phyloP scores from a whole-genome alignment of 164 flowering plant genomes.

The Nymphaea thermarum region DNA sequence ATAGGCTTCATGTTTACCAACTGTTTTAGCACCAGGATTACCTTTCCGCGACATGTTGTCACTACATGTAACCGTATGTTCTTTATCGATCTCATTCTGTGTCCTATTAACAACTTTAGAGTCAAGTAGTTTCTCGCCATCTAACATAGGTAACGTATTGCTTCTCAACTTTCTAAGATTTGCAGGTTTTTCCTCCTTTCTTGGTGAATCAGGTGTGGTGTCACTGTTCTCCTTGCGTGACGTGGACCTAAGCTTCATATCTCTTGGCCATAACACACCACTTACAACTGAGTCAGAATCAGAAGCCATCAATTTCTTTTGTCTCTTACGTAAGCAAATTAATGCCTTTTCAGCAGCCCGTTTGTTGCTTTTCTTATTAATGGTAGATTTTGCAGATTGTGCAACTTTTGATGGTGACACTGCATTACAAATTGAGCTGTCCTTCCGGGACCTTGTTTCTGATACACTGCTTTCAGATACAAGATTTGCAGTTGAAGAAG shows the following conservation, averaged over 20 bases:
- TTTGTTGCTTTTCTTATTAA: slow-evolving; percentile 53
- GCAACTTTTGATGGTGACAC: slow-evolving; percentile 36
- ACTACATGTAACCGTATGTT: slow-evolving; percentile 18
- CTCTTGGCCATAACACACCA: slow-evolving; percentile 32
- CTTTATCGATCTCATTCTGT: slow-evolving; percentile 22
- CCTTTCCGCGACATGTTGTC: slow-evolving; percentile 41
- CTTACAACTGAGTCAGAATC: slow-evolving; percentile 62
- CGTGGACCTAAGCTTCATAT: slow-evolving; percentile 43
- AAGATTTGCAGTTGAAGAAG: slow-evolving; percentile 63
- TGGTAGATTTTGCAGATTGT: slow-evolving; percentile 32
- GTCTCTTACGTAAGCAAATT: slow-evolving; percentile 52
- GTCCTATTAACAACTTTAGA: slow-evolving; percentile 20
- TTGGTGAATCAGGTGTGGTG: slow-evolving; percentile 44
- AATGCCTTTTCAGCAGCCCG: slow-evolving; percentile 68
- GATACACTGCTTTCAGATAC: slow-evolving; percentile 72
- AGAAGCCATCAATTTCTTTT: slow-evolving; percentile 53
- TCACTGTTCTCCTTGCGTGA: slow-evolving; percentile 54
- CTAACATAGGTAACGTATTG: slow-evolving; percentile 25
- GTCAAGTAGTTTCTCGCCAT: slow-evolving; percentile 13
- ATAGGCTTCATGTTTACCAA: slow-evolving; percentile 30
- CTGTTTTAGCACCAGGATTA: slow-evolving; percentile 57
- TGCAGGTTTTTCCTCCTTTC: slow-evolving; percentile 32
- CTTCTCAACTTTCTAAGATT: slow-evolving; percentile 34
- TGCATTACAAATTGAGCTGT: slow-evolving; percentile 18
- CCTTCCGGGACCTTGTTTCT: slow-evolving; percentile 40